These are phyloP conservation scores for Rauvolfia tetraphylla DNA, from an alignment of 257 asterid species.

Conservation along the genomic window DNA sequence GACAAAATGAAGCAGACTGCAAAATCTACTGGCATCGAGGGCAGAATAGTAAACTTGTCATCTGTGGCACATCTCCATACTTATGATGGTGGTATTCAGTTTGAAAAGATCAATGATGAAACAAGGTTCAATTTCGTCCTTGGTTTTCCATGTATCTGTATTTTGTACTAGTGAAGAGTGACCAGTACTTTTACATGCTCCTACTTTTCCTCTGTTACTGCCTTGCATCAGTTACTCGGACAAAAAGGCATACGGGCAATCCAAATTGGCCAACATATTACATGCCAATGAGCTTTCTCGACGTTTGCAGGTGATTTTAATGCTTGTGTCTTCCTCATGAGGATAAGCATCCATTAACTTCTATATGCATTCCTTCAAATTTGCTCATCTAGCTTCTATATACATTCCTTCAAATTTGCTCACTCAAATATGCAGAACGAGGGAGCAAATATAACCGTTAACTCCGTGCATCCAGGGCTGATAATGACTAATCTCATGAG, in stretches of 20 bases:
- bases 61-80: conserved; percentile 73
- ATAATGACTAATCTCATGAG: conserved; percentile 79
- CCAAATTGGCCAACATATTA: conserved; percentile 75
- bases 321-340: neutral
- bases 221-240: conserved; percentile 52
- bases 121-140: conserved; percentile 32
- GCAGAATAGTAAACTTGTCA: conserved; percentile 78
- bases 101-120: conserved; percentile 54
- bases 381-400: neutral
- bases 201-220: neutral
- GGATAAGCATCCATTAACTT: neutral
- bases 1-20: conserved; percentile 85
- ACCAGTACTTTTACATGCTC: no score
- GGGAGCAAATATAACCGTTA: conserved; percentile 76
- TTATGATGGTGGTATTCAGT: conserved; percentile 53
- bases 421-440: conserved; percentile 49
- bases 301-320: conserved; percentile 47
- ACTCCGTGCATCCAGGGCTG: conserved; percentile 89
- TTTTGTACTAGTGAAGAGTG: neutral
- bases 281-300: conserved; percentile 81
- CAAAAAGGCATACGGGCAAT: conserved; percentile 84
- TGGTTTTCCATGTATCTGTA: neutral
- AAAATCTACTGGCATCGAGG: conserved; percentile 57
- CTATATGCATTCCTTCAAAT: neutral
- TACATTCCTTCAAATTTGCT: neutral